These are phyloP conservation scores for Aureobasidium vineae DNA, from an alignment of 2,329 filamentous ascomycete species.

Conservation along the genomic window DNA sequence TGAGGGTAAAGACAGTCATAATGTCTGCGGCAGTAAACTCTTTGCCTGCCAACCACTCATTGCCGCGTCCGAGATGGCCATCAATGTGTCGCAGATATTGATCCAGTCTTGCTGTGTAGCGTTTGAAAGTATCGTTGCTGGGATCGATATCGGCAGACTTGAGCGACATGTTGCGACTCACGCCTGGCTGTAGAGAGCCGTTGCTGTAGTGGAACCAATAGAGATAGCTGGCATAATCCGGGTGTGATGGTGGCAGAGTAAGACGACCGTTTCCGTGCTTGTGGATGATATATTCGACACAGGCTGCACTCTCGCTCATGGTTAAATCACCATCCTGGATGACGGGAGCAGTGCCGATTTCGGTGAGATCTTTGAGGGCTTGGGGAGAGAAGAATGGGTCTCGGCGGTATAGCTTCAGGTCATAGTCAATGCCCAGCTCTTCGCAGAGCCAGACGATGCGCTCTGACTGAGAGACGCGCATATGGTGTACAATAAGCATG, in stretches of 20 bases:
- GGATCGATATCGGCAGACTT: constrained; percentile 32
- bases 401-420: constrained; percentile 49
- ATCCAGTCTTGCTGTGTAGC: constrained; percentile 40
- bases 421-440: constrained; percentile 59
- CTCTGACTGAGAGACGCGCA: constrained; percentile 58
- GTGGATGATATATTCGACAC: constrained; percentile 60
- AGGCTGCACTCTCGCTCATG: constrained; percentile 62
- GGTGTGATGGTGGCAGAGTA: constrained; percentile 46
- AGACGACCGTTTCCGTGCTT: constrained; percentile 54
- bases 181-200: constrained; percentile 41
- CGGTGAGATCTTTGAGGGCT: constrained; percentile 39
- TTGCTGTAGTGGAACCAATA: constrained; percentile 63
- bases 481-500: constrained; percentile 41
- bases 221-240: constrained; percentile 59
- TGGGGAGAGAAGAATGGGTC: constrained; percentile 42
- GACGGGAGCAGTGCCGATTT: constrained; percentile 58
- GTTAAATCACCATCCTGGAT: constrained; percentile 56
- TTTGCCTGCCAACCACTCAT: constrained; percentile 58
- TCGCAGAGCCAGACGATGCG: constrained; percentile 64
- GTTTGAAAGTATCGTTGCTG: constrained; percentile 37
- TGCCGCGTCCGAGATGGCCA: constrained; percentile 45
- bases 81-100: constrained; percentile 51
- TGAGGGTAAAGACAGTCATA: constrained; percentile 61
- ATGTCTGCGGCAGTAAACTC: constrained; percentile 65
- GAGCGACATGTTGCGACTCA: constrained; percentile 31